Percentiles rank a stretch among this genome's conserved stretches.
Evolutionary conservation across 75 land plant genomes (phyloP).

Genomic region (Picea glauca): DNA sequence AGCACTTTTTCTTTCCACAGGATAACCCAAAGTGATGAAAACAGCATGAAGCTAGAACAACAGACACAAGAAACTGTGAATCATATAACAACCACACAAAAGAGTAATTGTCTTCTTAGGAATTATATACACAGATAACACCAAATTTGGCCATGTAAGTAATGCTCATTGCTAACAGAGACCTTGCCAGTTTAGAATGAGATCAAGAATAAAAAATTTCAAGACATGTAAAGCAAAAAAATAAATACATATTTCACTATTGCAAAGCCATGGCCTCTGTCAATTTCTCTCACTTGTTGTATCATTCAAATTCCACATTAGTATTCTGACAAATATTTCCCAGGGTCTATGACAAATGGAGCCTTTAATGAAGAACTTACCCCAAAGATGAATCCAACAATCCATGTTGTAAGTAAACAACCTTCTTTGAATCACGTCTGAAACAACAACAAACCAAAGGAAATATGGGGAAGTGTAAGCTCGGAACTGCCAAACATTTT

Average conservation of each 20-base stretch:
- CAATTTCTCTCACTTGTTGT: neutral
- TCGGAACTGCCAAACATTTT: neutral
- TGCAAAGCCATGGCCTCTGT: neutral
- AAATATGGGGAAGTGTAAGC: neutral
- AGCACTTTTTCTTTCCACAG: no score
- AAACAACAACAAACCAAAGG: slow-evolving; percentile 8
- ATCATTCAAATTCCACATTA: neutral
- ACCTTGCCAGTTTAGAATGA: neutral
- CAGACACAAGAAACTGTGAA: no score
- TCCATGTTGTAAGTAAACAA: slow-evolving; percentile 93
- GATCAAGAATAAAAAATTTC: neutral
- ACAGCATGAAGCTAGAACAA: no score
- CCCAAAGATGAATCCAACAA: slow-evolving; percentile 97
- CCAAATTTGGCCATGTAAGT: no score
- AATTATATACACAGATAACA: no score
- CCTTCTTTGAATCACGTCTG: slow-evolving; percentile 86
- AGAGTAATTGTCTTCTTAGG: no score
- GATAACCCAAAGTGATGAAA: no score
- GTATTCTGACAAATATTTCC: neutral
- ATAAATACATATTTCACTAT: neutral
- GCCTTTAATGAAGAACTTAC: slow-evolving; percentile 32
- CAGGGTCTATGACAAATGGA: neutral
- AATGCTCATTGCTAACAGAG: neutral
- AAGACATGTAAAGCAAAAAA: neutral
- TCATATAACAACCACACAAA: no score